Evolutionary conservation across 306 rosid genomes (phyloP).

Genomic region (Medicago ruthenica): DNA sequence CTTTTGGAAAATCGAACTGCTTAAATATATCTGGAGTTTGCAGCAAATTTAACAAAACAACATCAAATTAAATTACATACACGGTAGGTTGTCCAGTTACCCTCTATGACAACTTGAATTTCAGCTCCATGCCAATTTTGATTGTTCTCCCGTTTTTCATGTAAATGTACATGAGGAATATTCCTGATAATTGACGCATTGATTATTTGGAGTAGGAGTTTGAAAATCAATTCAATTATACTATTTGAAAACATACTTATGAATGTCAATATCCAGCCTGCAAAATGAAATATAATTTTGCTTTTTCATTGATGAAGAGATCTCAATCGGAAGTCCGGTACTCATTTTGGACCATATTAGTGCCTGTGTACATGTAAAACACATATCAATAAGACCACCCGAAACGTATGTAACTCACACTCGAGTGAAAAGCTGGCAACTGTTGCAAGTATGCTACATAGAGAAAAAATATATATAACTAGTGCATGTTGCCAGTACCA

Average conservation of each 20-base stretch:
- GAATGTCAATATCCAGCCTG: conserved; percentile 96
- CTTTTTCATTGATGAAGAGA: conserved; percentile 81
- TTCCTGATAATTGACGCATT: conserved; percentile 65
- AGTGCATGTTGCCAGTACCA: conserved; percentile 62
- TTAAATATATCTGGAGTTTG: conserved; percentile 28
- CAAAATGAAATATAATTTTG: conserved; percentile 79
- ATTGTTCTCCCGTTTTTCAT: conserved; percentile 76
- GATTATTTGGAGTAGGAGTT: conserved; percentile 37
- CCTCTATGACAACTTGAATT: conserved; percentile 98
- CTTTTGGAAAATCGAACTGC: conserved; percentile 25
- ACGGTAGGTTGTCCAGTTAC: conserved; percentile 97
- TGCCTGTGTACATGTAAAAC: conserved; percentile 64
- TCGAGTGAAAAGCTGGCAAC: conserved; percentile 16
- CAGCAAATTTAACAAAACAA: conserved; percentile 26
- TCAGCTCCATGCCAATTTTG: conserved; percentile 90
- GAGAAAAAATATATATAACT: conserved; percentile 3
- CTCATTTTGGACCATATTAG: conserved; percentile 99
- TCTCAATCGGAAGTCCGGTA: conserved; percentile 95
- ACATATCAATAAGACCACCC: conserved; percentile 16
- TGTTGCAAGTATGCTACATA: conserved; percentile 1
- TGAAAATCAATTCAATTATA: conserved; percentile 31
- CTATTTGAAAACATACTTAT: conserved; percentile 59
- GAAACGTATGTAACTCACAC: conserved; percentile 7
- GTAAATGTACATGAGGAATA: conserved; percentile 87
- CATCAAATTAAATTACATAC: conserved; percentile 51